Base-by-base conservation (phyloP, 73 alveolate genomes). In the Paramecium sexaurelia region DNA sequence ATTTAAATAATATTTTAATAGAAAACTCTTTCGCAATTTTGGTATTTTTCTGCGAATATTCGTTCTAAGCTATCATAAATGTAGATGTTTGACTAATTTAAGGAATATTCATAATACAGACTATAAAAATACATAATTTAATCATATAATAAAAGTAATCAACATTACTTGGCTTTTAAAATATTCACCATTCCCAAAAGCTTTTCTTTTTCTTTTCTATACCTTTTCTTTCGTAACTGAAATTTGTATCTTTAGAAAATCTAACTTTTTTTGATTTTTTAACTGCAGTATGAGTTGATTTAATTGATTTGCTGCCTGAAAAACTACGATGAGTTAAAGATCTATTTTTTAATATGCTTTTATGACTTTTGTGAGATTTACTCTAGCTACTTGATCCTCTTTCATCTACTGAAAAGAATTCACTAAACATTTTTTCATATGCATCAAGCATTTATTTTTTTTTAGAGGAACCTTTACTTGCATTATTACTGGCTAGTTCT, bases 351-450 rank as follows among this genome's bases (percentile, higher is more conserved):
- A 78, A 78, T 13, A 78, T 78, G 55, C 75, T 41, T 43, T 45
- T 78, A 45, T 17, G n/a, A 10, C 90, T 78, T 37, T 75, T 35
- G 0, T 32, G n/a, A 24, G 55, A 27, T 78, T 61, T 61, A 24
- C 73, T 39, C 3, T 29, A 39, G 17, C 90, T 78, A n/a, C 73
- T 78, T 17, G 61, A 29, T 39, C 73, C 71, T 41, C 29, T 17
- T 40, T 78, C 71, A 11, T 78, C 90, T 19, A 1, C 47, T 11
- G 73, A 41, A 78, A 40, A 78, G 24, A 40, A 41, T 78, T 78
- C 90, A 24, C 90, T 78, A 61, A 78, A 78, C 90, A 78, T 78
- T 78, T 78, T 78, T 43, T 78, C 90, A 41, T 29, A 78, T 2
- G 90, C 90, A 10, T 78, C 68, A 10, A 39, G 19, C 55, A 37